Percentiles rank a stretch among this genome's conserved stretches.
These are phyloP conservation scores for Gossypium longicalyx DNA, from an alignment of 345 rosid genomes.

Conservation along the genomic window DNA sequence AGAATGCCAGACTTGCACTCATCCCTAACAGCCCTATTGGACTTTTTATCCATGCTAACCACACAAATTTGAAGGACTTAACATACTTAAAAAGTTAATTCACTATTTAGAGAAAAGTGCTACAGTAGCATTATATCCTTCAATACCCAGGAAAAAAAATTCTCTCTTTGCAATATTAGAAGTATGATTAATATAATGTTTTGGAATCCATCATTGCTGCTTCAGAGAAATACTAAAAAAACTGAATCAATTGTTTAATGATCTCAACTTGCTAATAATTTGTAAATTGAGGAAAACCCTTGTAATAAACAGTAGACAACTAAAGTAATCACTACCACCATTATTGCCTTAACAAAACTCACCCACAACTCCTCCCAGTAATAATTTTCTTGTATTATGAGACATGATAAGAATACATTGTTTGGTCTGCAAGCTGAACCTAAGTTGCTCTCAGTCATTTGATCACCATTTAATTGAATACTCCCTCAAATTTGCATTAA, in stretches of 20 bases:
- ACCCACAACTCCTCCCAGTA: not conserved
- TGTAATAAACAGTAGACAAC: too few relatives aligned
- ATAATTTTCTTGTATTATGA: not conserved
- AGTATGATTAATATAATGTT: not conserved
- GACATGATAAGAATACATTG: not conserved
- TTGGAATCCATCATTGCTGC: constrained; percentile 1
- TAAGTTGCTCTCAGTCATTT: not conserved
- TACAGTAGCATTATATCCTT: not conserved
- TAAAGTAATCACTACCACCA: too few relatives aligned
- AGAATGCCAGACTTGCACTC: not conserved
- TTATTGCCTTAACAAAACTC: not conserved
- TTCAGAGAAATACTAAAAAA: not conserved
- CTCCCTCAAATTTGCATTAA: not conserved
- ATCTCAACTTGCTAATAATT: not conserved
- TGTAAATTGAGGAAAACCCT: not conserved
- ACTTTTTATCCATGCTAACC: not conserved
- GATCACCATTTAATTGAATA: not conserved
- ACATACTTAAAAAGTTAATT: not conserved
- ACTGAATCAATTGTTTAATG: not conserved
- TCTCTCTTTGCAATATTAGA: not conserved
- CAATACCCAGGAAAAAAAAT: not conserved
- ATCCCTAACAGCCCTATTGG: not conserved
- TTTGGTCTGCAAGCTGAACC: constrained; percentile 9
- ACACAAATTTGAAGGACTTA: not conserved
- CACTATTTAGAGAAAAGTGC: not conserved